Evolutionary conservation across 2,329 filamentous ascomycete genomes (phyloP).

Genomic region (Fusarium ambrosium): DNA sequence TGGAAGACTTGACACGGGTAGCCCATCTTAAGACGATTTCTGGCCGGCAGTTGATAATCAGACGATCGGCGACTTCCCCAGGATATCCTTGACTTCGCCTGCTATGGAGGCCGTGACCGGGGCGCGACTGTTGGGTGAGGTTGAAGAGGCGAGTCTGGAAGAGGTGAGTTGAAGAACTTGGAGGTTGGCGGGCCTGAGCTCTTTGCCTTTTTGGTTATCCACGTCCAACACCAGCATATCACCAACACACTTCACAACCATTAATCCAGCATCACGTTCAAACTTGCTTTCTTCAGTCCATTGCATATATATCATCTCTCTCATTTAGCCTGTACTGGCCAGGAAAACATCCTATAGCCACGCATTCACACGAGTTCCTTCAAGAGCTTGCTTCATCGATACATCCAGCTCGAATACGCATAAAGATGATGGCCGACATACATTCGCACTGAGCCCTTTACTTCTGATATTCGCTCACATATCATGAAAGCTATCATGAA

Average conservation of each 20-base stretch:
- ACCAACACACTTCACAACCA: neutral
- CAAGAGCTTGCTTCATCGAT: neutral
- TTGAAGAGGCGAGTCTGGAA: constrained; percentile 70
- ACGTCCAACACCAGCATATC: constrained; percentile 35
- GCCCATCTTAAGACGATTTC: constrained; percentile 62
- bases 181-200: constrained; percentile 21
- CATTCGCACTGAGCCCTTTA: neutral
- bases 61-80: no score
- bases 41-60: neutral
- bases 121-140: constrained; percentile 64
- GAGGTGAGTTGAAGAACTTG: constrained; percentile 61
- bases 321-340: neutral
- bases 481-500: neutral
- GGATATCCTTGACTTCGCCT: no score
- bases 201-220: constrained; percentile 20
- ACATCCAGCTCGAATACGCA: neutral
- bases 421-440: neutral
- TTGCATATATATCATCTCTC: neutral
- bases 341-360: neutral
- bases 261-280: neutral
- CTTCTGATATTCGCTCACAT: neutral
- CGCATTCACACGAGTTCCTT: neutral
- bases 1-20: constrained; percentile 70
- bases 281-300: no score
- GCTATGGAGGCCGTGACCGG: constrained; percentile 59